Percentiles rank a stretch among this genome's conserved stretches.
phyloP scores from a whole-genome alignment of 2,329 filamentous ascomycete genomes.

The Fusarium veterinarium region DNA sequence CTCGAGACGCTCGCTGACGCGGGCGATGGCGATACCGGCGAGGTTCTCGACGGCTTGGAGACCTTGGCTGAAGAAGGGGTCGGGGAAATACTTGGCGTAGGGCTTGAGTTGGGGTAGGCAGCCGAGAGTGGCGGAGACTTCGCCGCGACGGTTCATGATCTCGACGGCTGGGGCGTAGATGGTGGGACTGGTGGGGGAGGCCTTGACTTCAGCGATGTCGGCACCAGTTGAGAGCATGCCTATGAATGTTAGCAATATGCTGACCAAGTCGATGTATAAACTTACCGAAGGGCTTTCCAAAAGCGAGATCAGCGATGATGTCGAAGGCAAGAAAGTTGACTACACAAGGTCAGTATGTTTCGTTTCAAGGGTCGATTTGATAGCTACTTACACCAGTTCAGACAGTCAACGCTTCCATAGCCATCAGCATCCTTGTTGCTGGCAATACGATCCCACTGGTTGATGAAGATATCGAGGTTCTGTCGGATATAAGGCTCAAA shows the following conservation, averaged over 20 bases:
- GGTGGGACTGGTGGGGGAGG: constrained; percentile 68
- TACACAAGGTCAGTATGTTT: neutral
- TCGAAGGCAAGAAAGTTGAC: constrained; percentile 65
- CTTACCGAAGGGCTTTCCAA: constrained; percentile 61
- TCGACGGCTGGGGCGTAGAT: constrained; percentile 85
- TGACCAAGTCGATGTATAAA: rapidly evolving
- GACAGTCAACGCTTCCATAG: constrained; percentile 73
- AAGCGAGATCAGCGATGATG: constrained; percentile 61
- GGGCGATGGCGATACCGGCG: constrained; percentile 87
- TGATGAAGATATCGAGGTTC: constrained; percentile 81
- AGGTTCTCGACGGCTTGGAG: constrained; percentile 81
- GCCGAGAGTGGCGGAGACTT: constrained; percentile 85
- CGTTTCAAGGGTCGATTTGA: rapidly evolving
- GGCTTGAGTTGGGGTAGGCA: constrained; percentile 80
- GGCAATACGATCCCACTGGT: constrained; percentile 75
- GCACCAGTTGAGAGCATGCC: constrained; percentile 79
- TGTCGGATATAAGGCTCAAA: constrained; percentile 90
- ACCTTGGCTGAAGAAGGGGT: constrained; percentile 83
- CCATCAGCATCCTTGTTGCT: constrained; percentile 66
- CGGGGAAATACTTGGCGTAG: constrained; percentile 82
- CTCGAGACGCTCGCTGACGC: constrained; percentile 79
- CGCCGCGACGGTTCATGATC: constrained; percentile 87
- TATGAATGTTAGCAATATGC: neutral
- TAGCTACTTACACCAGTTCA: constrained; percentile 71
- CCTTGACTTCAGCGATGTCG: constrained; percentile 80